phyloP scores from a whole-genome alignment of 169 alveolate species.

The Plasmodium coatneyi region DNA sequence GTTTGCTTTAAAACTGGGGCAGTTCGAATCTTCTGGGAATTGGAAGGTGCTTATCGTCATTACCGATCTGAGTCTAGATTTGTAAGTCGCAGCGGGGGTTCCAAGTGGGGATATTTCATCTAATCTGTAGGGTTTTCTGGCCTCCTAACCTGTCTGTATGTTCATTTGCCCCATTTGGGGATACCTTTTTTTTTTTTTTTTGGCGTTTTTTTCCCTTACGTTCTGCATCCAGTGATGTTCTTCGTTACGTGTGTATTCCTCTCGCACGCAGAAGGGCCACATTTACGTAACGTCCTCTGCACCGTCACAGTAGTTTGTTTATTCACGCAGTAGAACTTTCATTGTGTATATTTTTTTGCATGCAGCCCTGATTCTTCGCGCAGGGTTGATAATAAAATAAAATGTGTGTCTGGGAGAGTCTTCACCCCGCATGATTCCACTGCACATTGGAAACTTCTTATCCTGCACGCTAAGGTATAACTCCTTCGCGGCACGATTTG shows the following conservation, averaged over 20 bases:
- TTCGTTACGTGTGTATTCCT: neutral
- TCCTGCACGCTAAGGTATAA: neutral
- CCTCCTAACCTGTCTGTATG: neutral
- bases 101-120: neutral
- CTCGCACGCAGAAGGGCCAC: neutral
- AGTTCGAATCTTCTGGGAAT: slow-evolving; percentile 69
- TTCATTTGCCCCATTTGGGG: neutral
- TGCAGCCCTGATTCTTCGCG: neutral
- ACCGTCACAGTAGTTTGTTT: neutral
- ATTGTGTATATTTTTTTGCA: neutral
- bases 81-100: neutral
- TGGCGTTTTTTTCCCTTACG: neutral
- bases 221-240: neutral
- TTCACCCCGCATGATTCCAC: neutral
- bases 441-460: neutral
- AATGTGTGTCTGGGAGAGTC: neutral
- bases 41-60: slow-evolving; percentile 64
- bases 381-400: neutral
- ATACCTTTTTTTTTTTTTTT: neutral
- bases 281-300: neutral
- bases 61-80: slow-evolving; percentile 36
- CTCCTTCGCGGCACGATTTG: neutral
- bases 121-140: neutral
- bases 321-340: neutral
- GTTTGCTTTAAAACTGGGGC: slow-evolving; percentile 73